Evolutionary conservation across 2,329 filamentous ascomycete genomes (phyloP), one percentile per base, ranked within the genome.

Genomic region (Epichloe festucae): DNA sequence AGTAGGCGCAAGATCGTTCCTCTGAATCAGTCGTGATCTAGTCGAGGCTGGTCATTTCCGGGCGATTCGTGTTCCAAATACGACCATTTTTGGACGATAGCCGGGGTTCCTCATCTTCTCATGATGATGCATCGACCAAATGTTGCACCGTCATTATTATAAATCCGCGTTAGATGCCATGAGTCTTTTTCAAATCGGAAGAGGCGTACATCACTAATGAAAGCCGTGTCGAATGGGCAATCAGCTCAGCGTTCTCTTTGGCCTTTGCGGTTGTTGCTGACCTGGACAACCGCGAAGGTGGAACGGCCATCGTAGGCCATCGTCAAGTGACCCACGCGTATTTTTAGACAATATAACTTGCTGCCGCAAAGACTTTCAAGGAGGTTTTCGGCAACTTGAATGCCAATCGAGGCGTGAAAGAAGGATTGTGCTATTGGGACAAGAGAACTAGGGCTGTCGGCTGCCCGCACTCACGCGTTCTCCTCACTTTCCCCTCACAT

Each of bases 401-500:
- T 15, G 27, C 27, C 8, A 19, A 48, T 27, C 12, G 3, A 19
- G n/a, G 15, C 21, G 19, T 19, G 46, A 27, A 35, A 36, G n/a
- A 17, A 41, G 27, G 19, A 11, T 31, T 31, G 31, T n/a, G n/a
- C 36, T 14, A 39, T 14, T 39, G 1, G 14, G 36, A 39, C 11
- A 31, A 46, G 38, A 19, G 50, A 48, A 52, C 40, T 35, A 19
- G 27, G 49, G 21, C 14, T 46, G 34, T 27, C 15, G 19, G 36
- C 36, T 36, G 23, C 42, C 14, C 35, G 15, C 17, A 36, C 15
- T 36, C 21, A 42, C 21, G 45, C 31, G 17, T 46, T 40, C 49
- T 48, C 54, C 50, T 58, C 57, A 53, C 48, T 51, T 65, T 63
- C 63, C 63, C 63, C 63, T 64, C 62, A 62, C 54, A 47, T 49